Evolutionary conservation across 2,329 filamentous ascomycete genomes (phyloP), one percentile per base, ranked within the genome.

Genomic region (Fusarium sp.): DNA sequence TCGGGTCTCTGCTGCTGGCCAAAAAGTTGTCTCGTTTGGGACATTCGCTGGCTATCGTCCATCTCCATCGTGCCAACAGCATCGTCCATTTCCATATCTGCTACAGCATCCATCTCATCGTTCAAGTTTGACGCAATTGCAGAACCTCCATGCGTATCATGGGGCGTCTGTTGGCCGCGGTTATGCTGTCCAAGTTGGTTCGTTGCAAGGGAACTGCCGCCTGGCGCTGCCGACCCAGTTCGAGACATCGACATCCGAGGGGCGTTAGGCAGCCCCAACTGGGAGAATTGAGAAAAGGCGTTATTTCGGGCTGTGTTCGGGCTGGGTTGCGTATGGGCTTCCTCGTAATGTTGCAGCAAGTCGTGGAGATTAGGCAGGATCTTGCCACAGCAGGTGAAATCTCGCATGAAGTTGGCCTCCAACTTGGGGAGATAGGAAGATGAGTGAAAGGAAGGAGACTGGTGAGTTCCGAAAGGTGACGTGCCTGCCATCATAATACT

Each of bases 51-150:
- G 74, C 82, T 88, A 70, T 90, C 87, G 51, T 90, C 87, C 77
- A 90, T 84, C 63, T 92, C 90, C 87, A 91, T 88, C 57, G 86
- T 84, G 8, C 89, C 91, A 54, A 93, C 86, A 12, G 91, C 88
- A 76, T 97, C 94, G 78, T 98, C 95, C 92, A 98, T 93, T 78
- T 98, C 95, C 95, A 98, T 98, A 78, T 97, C 94, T 58, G 94
- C 94, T 35, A 97, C 89, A 23, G 93, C 90, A 78, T 97, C 95
- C 85, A 97, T 90, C 68, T 97, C 92, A 66, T 92, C 83, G 45
- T 79, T 78, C 44, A 82, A 67, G 60, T 78, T 82, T 52, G 75
- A 76, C 42, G 73, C 85, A 63, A 88, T 82, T 61, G 84, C 82
- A 12, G 82, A 81, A 63, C 85, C 78, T 73, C 85, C 83, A 56